Percentiles rank a stretch among this genome's conserved stretches.
phyloP scores from a whole-genome alignment of 306 rosid genomes.

The Prunus mira region DNA sequence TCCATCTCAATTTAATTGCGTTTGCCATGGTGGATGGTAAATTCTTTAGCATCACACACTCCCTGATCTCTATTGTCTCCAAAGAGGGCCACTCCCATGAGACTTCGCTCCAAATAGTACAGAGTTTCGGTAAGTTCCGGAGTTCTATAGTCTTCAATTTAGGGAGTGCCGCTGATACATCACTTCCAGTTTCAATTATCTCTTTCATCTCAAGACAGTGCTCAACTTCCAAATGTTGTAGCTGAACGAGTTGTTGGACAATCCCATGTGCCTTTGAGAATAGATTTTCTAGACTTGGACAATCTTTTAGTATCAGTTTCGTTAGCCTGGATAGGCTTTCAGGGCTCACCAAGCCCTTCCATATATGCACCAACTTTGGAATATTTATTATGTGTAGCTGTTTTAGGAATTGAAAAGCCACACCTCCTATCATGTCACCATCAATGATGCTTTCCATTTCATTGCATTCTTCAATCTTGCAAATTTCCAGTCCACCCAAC shows the following conservation, averaged over 20 bases:
- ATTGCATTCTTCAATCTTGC: constrained; percentile 8
- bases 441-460: constrained; percentile 6
- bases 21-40: neutral
- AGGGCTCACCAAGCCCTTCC: neutral
- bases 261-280: neutral
- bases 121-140: neutral
- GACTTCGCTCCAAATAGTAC: neutral
- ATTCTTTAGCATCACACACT: neutral
- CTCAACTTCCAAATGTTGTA: neutral
- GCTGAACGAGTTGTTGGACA: neutral
- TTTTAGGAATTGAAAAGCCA: neutral
- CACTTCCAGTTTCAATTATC: neutral
- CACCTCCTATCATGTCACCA: neutral
- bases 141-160: neutral
- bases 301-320: neutral
- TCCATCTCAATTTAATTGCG: neutral
- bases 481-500: neutral
- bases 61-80: neutral
- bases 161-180: neutral
- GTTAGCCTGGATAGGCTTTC: neutral
- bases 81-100: neutral
- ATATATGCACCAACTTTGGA: neutral
- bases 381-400: neutral
- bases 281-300: neutral
- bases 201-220: neutral